phyloP scores from a whole-genome alignment of 2,329 filamentous ascomycete genomes.

The Ustilaginoidea virens region DNA sequence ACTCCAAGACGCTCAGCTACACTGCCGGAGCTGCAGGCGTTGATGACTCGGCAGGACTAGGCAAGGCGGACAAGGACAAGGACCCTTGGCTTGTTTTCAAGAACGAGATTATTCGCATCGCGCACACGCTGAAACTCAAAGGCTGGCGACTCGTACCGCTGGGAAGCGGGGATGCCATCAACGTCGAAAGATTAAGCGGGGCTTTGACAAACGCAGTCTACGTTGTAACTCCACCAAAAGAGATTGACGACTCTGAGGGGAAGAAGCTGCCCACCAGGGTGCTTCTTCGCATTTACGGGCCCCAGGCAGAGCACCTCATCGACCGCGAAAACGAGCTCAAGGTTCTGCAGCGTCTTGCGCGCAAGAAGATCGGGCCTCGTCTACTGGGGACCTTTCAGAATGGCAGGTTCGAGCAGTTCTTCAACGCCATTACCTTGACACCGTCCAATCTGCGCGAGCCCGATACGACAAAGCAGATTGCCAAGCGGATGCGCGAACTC shows the following conservation, averaged over 20 bases:
- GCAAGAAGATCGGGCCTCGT: constrained; percentile 85
- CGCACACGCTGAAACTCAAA: constrained; percentile 79
- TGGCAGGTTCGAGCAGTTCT: constrained; percentile 89
- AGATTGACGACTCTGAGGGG: constrained; percentile 28
- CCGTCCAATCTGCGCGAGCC: constrained; percentile 61
- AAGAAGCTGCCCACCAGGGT: constrained; percentile 48
- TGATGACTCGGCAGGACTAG: constrained; percentile 26
- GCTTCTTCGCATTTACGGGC: constrained; percentile 81
- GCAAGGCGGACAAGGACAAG: constrained; percentile 46
- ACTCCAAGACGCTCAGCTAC: constrained; percentile 76
- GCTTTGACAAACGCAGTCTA: constrained; percentile 95
- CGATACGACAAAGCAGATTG: constrained; percentile 80
- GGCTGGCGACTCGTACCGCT: constrained; percentile 78
- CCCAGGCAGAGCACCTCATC: constrained; percentile 89
- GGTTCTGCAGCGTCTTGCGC: constrained; percentile 70
- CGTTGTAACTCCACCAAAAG: constrained; percentile 68
- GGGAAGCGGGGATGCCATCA: constrained; percentile 51
- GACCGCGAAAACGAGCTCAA: constrained; percentile 81
- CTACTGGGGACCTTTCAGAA: constrained; percentile 87
- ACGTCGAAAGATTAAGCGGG: constrained; percentile 67
- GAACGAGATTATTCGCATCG: constrained; percentile 74
- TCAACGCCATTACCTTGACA: constrained; percentile 71
- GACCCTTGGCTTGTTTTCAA: constrained; percentile 81
- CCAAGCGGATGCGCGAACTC: constrained; percentile 92
- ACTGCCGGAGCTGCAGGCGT: constrained; percentile 30